Conservation (phyloP, 2,329 filamentous ascomycete species). For the Coniochaeta sp. region DNA sequence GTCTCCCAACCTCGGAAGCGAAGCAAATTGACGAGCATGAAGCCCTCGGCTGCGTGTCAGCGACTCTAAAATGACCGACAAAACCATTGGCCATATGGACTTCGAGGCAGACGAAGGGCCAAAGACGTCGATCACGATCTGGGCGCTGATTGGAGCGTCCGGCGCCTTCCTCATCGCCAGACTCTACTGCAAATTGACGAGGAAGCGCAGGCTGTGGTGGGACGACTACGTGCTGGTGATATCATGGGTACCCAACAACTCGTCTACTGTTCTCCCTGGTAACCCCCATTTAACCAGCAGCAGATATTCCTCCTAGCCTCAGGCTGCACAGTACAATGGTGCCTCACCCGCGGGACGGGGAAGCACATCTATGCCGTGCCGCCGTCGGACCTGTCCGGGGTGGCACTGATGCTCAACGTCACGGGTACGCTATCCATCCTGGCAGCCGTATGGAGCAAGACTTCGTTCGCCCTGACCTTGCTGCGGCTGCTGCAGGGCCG, state of each 20-base stretch:
- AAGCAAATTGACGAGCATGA: no score
- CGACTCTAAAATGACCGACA: no score
- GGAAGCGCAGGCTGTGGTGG: conserved; percentile 15
- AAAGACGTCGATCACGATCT: conserved; percentile 13
- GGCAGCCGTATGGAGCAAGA: conserved; percentile 29
- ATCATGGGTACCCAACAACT: conserved; percentile 13
- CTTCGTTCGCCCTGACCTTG: conserved; percentile 29
- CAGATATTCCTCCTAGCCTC: conserved; percentile 14
- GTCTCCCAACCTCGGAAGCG: no score
- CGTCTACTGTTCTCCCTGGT: not conserved
- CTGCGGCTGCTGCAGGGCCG: conserved; percentile 21
- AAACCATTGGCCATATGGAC: no score
- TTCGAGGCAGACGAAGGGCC: conserved; percentile 11
- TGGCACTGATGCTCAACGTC: conserved; percentile 16
- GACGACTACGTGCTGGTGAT: conserved; percentile 15
- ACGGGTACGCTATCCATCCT: conserved; percentile 22
- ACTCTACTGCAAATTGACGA: conserved; percentile 12
- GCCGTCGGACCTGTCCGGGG: conserved; percentile 8
- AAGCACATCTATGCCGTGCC: conserved; percentile 12
- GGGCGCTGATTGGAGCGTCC: conserved; percentile 11
- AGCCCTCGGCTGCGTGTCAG: no score
- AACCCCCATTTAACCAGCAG: not conserved
- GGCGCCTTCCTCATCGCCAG: conserved; percentile 12
- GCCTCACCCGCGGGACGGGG: conserved; percentile 13
- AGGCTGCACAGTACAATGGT: conserved; percentile 11